Evolutionary conservation across 192 early-diverging fungal genomes (phyloP), one percentile per base, ranked within the genome.

Genomic region (Coemansia sp.): DNA sequence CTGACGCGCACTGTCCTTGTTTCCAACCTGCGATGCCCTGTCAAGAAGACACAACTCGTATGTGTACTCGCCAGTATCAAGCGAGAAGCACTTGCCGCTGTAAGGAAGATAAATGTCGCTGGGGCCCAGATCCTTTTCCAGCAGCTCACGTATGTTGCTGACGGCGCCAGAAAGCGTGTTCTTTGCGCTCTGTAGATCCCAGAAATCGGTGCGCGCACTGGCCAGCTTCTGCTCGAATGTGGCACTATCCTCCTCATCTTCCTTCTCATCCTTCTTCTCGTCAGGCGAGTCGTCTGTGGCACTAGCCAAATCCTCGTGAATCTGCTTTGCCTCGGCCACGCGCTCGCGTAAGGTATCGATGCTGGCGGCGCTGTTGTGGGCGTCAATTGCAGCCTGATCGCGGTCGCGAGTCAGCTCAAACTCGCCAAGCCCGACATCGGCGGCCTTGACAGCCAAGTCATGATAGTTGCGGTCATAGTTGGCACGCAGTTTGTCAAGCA

Each of bases 31-130:
- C 36, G 86, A 74, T 0, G 90, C 93, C 21, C 84, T 84, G 15
- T 88, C 92, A 68, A 93, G 85, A 18, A 96, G 66, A 77, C 97
- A 99, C 68, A 97, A 59, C 87, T 94, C 83, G 67, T 87, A 93
- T 6, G 66, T 80, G 67, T 88, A 89, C 56, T 84, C 72, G 63
- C 73, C 76, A 2, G 88, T 80, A 62, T 92, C 87, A 18, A 87
- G 74, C 12, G 83, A 79, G 62, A 90, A 77, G 82, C 97, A 98
- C 58, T 91, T 52, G 36, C 86, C 82, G 19, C 87, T 76, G 1
- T 95, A 36, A 37, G 88, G 74, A 48, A 89, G 85, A 81, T 87
- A 98, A 61, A 90, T 86, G 45, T 85, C 81, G 6, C 88, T 65
- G 2, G 77, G 75, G 1, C 97, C 97, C 63, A 92, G 88, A 75